Evolutionary conservation across 257 asterid species (phyloP).

Genomic region (Ophiorrhiza pumila): DNA sequence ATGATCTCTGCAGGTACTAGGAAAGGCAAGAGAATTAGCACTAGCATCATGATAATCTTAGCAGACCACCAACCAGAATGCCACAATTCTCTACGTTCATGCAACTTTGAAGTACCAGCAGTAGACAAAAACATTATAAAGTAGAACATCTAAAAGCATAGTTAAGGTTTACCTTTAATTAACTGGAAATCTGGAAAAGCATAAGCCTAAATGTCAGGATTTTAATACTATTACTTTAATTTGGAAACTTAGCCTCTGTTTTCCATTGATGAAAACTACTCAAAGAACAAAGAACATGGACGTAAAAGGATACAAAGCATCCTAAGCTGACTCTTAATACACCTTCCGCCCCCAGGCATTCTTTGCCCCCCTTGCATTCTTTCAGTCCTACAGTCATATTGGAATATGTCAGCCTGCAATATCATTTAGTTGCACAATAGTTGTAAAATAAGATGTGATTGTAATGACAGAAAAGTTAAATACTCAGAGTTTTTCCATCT

Average conservation of each 20-base stretch:
- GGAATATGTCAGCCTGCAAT: background rate
- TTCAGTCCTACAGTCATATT: slow-evolving; percentile 34
- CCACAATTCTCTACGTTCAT: slow-evolving; percentile 40
- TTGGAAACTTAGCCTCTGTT: too few relatives aligned
- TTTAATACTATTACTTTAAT: background rate
- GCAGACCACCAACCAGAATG: slow-evolving; percentile 56
- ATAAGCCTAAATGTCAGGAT: background rate
- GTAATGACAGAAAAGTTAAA: background rate
- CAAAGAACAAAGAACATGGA: background rate
- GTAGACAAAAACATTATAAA: slow-evolving; percentile 48
- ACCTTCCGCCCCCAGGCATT: slow-evolving; percentile 54
- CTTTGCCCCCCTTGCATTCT: slow-evolving; percentile 46
- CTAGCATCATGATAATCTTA: slow-evolving; percentile 35
- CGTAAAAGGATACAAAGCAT: slow-evolving; percentile 44
- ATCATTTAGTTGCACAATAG: too few relatives aligned
- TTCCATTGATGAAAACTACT: background rate
- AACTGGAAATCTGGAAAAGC: too few relatives aligned
- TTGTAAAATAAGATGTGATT: background rate
- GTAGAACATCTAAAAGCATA: slow-evolving; percentile 35
- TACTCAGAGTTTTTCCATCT: background rate
- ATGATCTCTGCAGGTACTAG: slow-evolving; percentile 35
- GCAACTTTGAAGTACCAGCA: slow-evolving; percentile 45
- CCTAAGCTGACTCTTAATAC: slow-evolving; percentile 53
- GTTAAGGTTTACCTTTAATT: slow-evolving; percentile 27
- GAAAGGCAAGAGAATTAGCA: slow-evolving; percentile 35